A percentile compares a stretch with the other conserved stretches of the same genome.
Evolutionary conservation across 495 filamentous ascomycete genomes (phyloP).

Genomic region (Aspergillus cavernicola): DNA sequence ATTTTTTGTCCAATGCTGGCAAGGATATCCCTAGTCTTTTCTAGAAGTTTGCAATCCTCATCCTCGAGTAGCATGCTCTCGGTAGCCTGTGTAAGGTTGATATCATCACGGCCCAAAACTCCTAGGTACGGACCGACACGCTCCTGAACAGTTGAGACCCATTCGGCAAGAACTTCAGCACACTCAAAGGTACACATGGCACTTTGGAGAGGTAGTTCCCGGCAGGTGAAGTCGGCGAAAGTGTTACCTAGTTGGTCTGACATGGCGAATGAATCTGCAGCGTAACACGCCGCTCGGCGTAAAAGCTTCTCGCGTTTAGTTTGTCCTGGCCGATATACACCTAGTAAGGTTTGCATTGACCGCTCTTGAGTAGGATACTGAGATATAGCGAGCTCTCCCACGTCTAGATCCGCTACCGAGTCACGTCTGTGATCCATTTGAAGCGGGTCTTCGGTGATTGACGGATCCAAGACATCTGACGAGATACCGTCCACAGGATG

Average conservation of each 20-base stretch:
- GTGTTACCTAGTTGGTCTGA: constrained; percentile 84
- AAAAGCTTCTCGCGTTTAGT: constrained; percentile 80
- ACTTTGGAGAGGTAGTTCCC: constrained; percentile 89
- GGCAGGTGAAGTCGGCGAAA: constrained; percentile 78
- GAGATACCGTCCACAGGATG: constrained; percentile 61
- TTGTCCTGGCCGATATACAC: constrained; percentile 35
- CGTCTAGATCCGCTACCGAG: constrained; percentile 39
- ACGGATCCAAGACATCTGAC: constrained; percentile 30
- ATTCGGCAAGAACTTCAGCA: constrained; percentile 94
- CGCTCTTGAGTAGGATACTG: constrained; percentile 39
- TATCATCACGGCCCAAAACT: constrained; percentile 75
- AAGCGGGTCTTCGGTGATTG: constrained; percentile 21
- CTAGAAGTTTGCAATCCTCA: constrained; percentile 83
- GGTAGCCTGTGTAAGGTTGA: constrained; percentile 72
- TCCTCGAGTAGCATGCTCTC: constrained; percentile 88
- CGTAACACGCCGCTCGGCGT: constrained; percentile 90
- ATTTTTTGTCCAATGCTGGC: constrained; percentile 78
- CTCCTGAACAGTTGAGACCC: constrained; percentile 92
- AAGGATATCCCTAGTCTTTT: constrained; percentile 80
- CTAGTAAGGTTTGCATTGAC: constrained; percentile 31
- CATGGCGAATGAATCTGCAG: constrained; percentile 87
- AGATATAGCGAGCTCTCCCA: constrained; percentile 42
- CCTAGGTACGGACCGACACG: constrained; percentile 86
- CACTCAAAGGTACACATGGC: constrained; percentile 95
- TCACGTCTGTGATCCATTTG: constrained; percentile 28